Percentiles rank a stretch among this genome's conserved stretches.
phyloP scores from a whole-genome alignment of 2,329 filamentous ascomycete species.

The Hypoxylon sp. region DNA sequence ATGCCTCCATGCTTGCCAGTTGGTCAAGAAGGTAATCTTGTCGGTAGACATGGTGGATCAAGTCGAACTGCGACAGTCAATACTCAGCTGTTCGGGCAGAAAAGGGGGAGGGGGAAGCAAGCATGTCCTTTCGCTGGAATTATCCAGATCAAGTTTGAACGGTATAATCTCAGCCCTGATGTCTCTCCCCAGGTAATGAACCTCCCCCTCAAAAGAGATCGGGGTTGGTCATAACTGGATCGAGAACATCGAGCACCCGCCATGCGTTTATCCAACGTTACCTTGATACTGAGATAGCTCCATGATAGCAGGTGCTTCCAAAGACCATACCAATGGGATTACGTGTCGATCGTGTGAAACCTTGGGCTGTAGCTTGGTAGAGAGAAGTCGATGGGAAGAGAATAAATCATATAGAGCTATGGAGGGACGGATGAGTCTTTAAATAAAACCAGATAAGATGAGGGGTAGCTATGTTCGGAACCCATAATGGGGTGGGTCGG shows the following conservation, averaged over 20 bases:
- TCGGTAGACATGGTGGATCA: slow-evolving; percentile 80
- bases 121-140: slow-evolving; percentile 91
- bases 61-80: slow-evolving; percentile 65
- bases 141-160: slow-evolving; percentile 85
- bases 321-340: slow-evolving; percentile 39
- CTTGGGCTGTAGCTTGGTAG: slow-evolving; percentile 1
- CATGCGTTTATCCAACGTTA: slow-evolving; percentile 58
- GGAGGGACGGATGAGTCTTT: slow-evolving; percentile 6
- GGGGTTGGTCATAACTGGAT: slow-evolving; percentile 31
- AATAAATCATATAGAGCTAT: not conserved
- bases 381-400: slow-evolving; percentile 8
- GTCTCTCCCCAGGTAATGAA: slow-evolving; percentile 31
- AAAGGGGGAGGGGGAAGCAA: slow-evolving; percentile 68
- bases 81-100: slow-evolving; percentile 51
- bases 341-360: slow-evolving; percentile 9
- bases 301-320: slow-evolving; percentile 50
- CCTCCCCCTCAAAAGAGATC: slow-evolving; percentile 28
- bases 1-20: slow-evolving; percentile 72
- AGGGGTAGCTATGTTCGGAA: slow-evolving; percentile 34
- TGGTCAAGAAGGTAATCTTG: slow-evolving; percentile 88
- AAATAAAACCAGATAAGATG: slow-evolving; percentile 30
- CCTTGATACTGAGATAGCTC: slow-evolving; percentile 59
- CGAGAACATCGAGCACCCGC: slow-evolving; percentile 58
- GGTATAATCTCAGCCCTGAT: slow-evolving; percentile 50
- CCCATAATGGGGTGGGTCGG: slow-evolving; percentile 36